These are phyloP conservation scores for Leccinum longicurvipes DNA, from an alignment of 768 basidiomycete species.

Conservation along the genomic window DNA sequence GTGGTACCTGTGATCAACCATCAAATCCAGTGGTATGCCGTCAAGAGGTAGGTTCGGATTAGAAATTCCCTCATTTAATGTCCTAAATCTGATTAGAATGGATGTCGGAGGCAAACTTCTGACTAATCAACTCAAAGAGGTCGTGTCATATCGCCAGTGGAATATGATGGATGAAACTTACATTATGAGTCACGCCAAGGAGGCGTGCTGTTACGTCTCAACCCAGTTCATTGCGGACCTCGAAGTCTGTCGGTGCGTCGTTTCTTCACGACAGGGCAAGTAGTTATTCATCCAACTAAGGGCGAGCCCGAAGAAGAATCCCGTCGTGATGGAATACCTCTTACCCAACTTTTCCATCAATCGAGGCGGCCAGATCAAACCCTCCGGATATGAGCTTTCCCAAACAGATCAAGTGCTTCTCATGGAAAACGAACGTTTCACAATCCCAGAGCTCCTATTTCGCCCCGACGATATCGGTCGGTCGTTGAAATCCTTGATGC, in stretches of 20 bases:
- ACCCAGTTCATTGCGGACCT: conserved; percentile 68
- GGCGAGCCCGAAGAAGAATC: conserved; percentile 51
- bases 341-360: conserved; percentile 82
- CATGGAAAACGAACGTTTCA: conserved; percentile 91
- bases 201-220: conserved; percentile 85
- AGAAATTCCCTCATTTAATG: conserved; percentile 10
- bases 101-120: conserved; percentile 94
- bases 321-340: conserved; percentile 83
- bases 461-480: conserved; percentile 85
- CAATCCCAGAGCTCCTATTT: conserved; percentile 91
- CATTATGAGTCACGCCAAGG: conserved; percentile 91
- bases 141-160: conserved; percentile 94
- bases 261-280: conserved; percentile 14
- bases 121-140: conserved; percentile 92
- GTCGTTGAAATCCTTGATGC: conserved; percentile 23
- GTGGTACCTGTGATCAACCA: conserved; percentile 80
- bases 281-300: conserved; percentile 36
- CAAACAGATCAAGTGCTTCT: conserved; percentile 67
- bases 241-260: conserved; percentile 71
- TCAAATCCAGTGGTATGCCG: conserved; percentile 72
- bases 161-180: conserved; percentile 98
- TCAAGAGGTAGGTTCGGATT: conserved; percentile 60
- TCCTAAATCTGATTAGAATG: conserved; percentile 51
- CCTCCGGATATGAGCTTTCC: conserved; percentile 48
- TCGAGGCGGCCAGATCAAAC: conserved; percentile 54